These are phyloP conservation scores for Hypoxylon rubiginosum DNA, from an alignment of 2,329 filamentous ascomycete genomes.

Conservation along the genomic window DNA sequence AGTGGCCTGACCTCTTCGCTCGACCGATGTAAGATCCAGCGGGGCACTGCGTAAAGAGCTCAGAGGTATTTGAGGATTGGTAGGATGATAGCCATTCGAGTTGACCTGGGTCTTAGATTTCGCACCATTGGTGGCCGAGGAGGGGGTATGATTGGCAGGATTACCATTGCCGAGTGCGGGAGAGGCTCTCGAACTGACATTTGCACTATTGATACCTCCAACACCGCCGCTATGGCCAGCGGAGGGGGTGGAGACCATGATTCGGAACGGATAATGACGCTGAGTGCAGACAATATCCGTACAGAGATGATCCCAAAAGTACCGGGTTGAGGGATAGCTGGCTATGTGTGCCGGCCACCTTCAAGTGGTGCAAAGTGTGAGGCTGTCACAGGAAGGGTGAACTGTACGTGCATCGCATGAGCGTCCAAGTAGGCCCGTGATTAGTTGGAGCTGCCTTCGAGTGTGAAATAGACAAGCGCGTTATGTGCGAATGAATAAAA, in stretches of 20 bases:
- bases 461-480: slow-evolving; percentile 3
- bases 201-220: slow-evolving; percentile 59
- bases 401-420: slow-evolving; percentile 48
- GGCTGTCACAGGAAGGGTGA: slow-evolving; percentile 43
- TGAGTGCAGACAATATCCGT: slow-evolving; percentile 1
- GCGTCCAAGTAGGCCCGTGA: slow-evolving; percentile 13
- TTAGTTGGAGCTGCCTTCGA: slow-evolving; percentile 7
- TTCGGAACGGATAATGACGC: slow-evolving; percentile 30
- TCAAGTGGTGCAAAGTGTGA: slow-evolving; percentile 40
- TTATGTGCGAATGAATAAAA: slow-evolving; percentile 3
- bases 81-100: slow-evolving; percentile 66
- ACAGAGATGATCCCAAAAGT: slow-evolving; percentile 5
- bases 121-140: slow-evolving; percentile 51
- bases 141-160: slow-evolving; percentile 51
- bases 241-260: slow-evolving; percentile 59
- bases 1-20: slow-evolving; percentile 87
- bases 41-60: slow-evolving; percentile 71
- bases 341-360: slow-evolving; percentile 37
- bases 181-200: slow-evolving; percentile 66
- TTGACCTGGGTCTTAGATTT: slow-evolving; percentile 68
- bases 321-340: slow-evolving; percentile 20
- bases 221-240: slow-evolving; percentile 56
- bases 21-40: slow-evolving; percentile 89
- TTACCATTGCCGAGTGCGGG: slow-evolving; percentile 59
- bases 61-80: slow-evolving; percentile 65